Evolutionary conservation across 2,329 filamentous ascomycete species (phyloP).

Genomic region (Arthrobotrys conoides): DNA sequence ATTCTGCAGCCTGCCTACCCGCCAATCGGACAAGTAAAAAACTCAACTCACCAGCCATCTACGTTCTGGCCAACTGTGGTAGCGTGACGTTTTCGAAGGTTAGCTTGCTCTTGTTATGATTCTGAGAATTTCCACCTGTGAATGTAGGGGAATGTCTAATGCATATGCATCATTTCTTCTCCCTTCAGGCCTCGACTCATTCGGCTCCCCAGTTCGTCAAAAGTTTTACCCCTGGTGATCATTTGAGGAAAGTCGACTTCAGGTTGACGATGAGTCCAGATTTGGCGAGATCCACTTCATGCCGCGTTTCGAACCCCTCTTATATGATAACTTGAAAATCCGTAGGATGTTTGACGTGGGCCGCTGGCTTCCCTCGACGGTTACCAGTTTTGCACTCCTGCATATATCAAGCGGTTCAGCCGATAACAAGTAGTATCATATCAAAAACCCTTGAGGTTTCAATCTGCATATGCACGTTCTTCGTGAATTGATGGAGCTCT

Average conservation of each 20-base stretch:
- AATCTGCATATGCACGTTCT: constrained; percentile 10
- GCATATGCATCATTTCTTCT: not conserved
- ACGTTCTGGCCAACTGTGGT: too few relatives aligned
- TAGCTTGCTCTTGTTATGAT: too few relatives aligned
- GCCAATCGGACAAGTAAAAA: too few relatives aligned
- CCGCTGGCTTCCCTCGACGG: too few relatives aligned
- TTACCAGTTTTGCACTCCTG: not conserved
- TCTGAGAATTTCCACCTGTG: too few relatives aligned
- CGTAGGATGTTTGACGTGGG: not conserved
- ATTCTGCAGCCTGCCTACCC: too few relatives aligned
- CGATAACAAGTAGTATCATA: not conserved
- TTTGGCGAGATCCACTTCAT: not conserved
- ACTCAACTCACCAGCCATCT: too few relatives aligned
- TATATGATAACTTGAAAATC: not conserved
- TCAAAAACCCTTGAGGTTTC: not conserved
- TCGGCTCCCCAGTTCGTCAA: not conserved
- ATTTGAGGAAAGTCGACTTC: not conserved
- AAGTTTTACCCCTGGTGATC: not conserved
- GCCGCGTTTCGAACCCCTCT: not conserved
- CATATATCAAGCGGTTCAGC: not conserved
- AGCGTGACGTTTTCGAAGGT: too few relatives aligned
- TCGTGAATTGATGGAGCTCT: constrained; percentile 5
- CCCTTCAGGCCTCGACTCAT: not conserved
- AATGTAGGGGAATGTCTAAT: not conserved
- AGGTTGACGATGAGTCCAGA: not conserved